These are phyloP conservation scores for Neobulgaria alba DNA, from an alignment of 2,329 filamentous ascomycete species.

Conservation along the genomic window DNA sequence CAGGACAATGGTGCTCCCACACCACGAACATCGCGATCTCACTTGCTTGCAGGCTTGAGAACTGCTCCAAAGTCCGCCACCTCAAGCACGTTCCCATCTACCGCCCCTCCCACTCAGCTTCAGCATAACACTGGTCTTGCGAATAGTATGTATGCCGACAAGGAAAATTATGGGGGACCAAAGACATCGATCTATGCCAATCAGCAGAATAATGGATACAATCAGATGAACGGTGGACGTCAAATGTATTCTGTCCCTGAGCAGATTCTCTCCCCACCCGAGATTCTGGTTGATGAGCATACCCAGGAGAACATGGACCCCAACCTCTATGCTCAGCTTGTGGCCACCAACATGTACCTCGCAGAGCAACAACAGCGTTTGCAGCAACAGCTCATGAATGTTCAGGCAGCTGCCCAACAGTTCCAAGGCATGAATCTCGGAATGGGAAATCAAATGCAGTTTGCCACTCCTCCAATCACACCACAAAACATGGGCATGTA, in stretches of 20 bases:
- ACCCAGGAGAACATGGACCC: conserved; percentile 73
- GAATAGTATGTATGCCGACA: conserved; percentile 28
- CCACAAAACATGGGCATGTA: conserved; percentile 48
- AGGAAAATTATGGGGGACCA: conserved; percentile 25
- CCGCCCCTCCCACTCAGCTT: conserved; percentile 50
- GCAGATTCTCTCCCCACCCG: conserved; percentile 77
- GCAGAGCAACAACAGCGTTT: conserved; percentile 91
- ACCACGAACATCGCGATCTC: conserved; percentile 87
- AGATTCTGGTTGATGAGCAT: conserved; percentile 64
- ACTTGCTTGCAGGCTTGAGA: conserved; percentile 84
- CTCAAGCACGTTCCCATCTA: conserved; percentile 62
- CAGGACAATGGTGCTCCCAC: conserved; percentile 64
- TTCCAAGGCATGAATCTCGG: conserved; percentile 69
- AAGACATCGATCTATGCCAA: conserved; percentile 26
- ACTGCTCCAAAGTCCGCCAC: conserved; percentile 83
- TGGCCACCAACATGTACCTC: conserved; percentile 85
- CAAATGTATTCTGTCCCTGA: conserved; percentile 67
- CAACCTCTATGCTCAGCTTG: conserved; percentile 75
- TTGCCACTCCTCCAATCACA: conserved; percentile 40
- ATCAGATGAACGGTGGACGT: conserved; percentile 36
- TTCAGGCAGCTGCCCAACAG: conserved; percentile 77
- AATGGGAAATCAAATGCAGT: conserved; percentile 36
- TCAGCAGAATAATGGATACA: conserved; percentile 33
- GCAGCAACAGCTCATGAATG: conserved; percentile 81
- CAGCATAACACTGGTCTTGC: conserved; percentile 27